Evolutionary conservation across 305 asterid genomes (phyloP).

Genomic region (Stenogyne calaminthoides): DNA sequence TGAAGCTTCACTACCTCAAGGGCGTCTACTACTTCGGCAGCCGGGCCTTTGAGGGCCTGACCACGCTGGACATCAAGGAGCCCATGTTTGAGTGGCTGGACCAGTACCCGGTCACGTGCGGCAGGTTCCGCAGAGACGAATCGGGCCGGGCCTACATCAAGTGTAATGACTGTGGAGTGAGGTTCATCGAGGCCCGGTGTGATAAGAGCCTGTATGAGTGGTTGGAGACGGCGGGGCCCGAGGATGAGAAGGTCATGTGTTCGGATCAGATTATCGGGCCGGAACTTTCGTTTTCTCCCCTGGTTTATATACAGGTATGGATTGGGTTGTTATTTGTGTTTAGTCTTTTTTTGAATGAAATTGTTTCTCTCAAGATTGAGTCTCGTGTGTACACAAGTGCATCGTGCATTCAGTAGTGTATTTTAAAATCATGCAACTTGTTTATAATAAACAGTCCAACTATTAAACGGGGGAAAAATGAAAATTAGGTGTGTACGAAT

Average conservation of each 20-base stretch:
- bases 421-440: too few relatives aligned
- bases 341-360: too few relatives aligned
- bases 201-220: slow-evolving; percentile 62
- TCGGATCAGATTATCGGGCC: slow-evolving; percentile 58
- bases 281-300: slow-evolving; percentile 70
- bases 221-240: slow-evolving; percentile 46
- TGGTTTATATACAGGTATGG: slow-evolving; percentile 54
- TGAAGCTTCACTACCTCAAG: slow-evolving; percentile 80
- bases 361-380: too few relatives aligned
- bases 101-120: slow-evolving; percentile 43
- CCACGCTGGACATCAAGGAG: slow-evolving; percentile 51
- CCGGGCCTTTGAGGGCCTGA: slow-evolving; percentile 58
- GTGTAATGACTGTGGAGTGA: slow-evolving; percentile 80
- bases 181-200: slow-evolving; percentile 68
- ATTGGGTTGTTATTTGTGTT: too few relatives aligned
- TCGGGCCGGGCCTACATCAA: slow-evolving; percentile 73
- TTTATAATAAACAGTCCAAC: too few relatives aligned
- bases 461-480: too few relatives aligned
- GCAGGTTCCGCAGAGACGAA: slow-evolving; percentile 61
- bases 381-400: too few relatives aligned
- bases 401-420: too few relatives aligned
- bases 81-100: slow-evolving; percentile 62
- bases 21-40: slow-evolving; percentile 62
- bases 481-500: too few relatives aligned
- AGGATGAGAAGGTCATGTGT: slow-evolving; percentile 46